phyloP scores from a whole-genome alignment of 129 eudicot genomes.

The Ambrosia trifida region DNA sequence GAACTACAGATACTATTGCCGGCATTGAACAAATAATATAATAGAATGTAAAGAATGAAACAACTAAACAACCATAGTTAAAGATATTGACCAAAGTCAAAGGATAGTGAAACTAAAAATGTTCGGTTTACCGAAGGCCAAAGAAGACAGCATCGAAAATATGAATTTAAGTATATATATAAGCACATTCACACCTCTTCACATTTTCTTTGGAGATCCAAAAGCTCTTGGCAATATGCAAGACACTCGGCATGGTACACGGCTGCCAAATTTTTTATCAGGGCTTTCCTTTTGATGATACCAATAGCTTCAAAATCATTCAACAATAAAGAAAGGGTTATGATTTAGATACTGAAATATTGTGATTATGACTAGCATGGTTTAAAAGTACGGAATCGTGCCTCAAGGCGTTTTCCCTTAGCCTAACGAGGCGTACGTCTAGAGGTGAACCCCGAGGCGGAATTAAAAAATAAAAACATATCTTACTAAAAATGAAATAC shows the following conservation, averaged over 20 bases:
- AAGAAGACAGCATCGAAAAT: constrained; percentile 1
- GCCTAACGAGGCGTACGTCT: too few relatives aligned
- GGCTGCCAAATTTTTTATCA: constrained; percentile 68
- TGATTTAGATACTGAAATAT: not conserved
- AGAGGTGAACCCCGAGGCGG: too few relatives aligned
- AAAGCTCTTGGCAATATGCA: constrained; percentile 63
- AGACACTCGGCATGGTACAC: constrained; percentile 74
- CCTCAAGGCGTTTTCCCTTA: too few relatives aligned
- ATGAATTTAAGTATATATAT: not conserved
- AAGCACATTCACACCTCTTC: constrained; percentile 46
- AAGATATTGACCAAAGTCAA: constrained; percentile 8
- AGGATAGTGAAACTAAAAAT: not conserved
- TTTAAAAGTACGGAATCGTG: not conserved
- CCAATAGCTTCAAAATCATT: constrained; percentile 52
- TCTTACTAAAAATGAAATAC: too few relatives aligned
- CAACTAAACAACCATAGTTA: constrained; percentile 11
- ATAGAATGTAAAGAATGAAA: not conserved
- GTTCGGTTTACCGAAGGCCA: not conserved
- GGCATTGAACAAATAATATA: not conserved
- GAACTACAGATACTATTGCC: not conserved
- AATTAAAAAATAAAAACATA: too few relatives aligned
- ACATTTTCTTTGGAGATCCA: constrained; percentile 62
- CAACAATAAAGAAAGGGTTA: constrained; percentile 16
- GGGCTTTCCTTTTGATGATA: constrained; percentile 68
- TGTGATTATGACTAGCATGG: not conserved